phyloP scores from a whole-genome alignment of 352 stramenopile species.

The Elongisporangium undulatum region DNA sequence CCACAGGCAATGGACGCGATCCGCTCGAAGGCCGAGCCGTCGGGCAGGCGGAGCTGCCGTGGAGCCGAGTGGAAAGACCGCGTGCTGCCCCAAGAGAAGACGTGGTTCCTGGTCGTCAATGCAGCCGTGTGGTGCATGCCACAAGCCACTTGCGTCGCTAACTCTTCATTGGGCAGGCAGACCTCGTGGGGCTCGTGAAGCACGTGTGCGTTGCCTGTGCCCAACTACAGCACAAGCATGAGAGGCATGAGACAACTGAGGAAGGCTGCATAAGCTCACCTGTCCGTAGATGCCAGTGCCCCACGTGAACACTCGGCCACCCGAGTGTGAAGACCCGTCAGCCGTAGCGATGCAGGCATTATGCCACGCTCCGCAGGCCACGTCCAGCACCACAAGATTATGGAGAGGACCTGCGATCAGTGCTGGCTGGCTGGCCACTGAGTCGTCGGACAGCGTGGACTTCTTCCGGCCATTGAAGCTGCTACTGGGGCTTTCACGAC shows the following conservation, averaged over 20 bases:
- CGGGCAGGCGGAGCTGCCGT: slow-evolving; percentile 23
- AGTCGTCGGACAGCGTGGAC: slow-evolving; percentile 8
- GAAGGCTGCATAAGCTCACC: slow-evolving; percentile 5
- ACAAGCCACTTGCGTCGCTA: slow-evolving; percentile 35
- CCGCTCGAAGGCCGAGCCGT: slow-evolving; percentile 29
- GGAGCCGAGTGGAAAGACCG: slow-evolving; percentile 38
- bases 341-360: slow-evolving; percentile 50
- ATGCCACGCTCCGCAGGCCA: slow-evolving; percentile 76
- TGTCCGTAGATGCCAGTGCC: slow-evolving; percentile 70
- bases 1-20: slow-evolving; percentile 66
- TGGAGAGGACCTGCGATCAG: slow-evolving; percentile 30
- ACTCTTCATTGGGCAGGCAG: slow-evolving; percentile 14
- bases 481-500: slow-evolving; percentile 14
- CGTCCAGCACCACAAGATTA: slow-evolving; percentile 29
- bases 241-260: background rate
- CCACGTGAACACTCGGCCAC: slow-evolving; percentile 59
- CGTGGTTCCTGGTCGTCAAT: slow-evolving; percentile 39
- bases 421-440: slow-evolving; percentile 17
- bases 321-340: background rate
- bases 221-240: slow-evolving; percentile 25
- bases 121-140: slow-evolving; percentile 64
- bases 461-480: slow-evolving; percentile 1
- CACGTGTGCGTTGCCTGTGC: slow-evolving; percentile 33
- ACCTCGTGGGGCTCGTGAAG: slow-evolving; percentile 38
- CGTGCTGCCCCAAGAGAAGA: slow-evolving; percentile 69